Percentiles rank a stretch among this genome's conserved stretches.
phyloP scores from a whole-genome alignment of 2,329 filamentous ascomycete species.

The Scytalidium lignicola region DNA sequence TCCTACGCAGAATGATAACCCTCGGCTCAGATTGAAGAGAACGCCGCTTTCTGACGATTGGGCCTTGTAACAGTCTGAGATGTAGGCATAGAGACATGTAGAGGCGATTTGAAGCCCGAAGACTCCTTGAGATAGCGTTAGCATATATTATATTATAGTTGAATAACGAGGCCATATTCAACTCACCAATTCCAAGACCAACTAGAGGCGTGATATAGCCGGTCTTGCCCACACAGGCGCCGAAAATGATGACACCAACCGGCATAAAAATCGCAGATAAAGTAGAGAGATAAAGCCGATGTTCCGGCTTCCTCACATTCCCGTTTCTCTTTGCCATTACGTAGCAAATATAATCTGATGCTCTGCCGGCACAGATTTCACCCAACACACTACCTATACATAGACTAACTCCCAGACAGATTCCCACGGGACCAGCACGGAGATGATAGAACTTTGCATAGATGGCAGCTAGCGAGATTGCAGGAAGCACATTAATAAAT shows the following conservation, averaged over 20 bases:
- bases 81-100: slow-evolving; percentile 23
- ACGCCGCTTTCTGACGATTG: slow-evolving; percentile 22
- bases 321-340: slow-evolving; percentile 12
- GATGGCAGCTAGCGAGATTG: slow-evolving; percentile 19
- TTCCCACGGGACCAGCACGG: slow-evolving; percentile 19
- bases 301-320: slow-evolving; percentile 20
- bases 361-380: slow-evolving; percentile 21
- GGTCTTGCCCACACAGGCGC: slow-evolving; percentile 16
- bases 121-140: slow-evolving; percentile 1
- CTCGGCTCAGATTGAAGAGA: slow-evolving; percentile 21
- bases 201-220: slow-evolving; percentile 18
- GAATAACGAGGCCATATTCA: neutral
- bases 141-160: too few species aligned
- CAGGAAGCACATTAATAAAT: slow-evolving; percentile 25
- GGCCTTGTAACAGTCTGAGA: slow-evolving; percentile 23
- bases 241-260: slow-evolving; percentile 22
- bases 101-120: slow-evolving; percentile 24
- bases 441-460: slow-evolving; percentile 22
- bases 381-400: slow-evolving; percentile 22
- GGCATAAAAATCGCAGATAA: slow-evolving; percentile 24
- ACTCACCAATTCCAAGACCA: slow-evolving; percentile 14
- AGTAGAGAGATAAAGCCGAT: slow-evolving; percentile 20
- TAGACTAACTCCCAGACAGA: slow-evolving; percentile 18
- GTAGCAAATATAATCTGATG: slow-evolving; percentile 19
- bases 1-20: slow-evolving; percentile 21